phyloP scores from a whole-genome alignment of 306 rosid species.

The Inga oerstediana region DNA sequence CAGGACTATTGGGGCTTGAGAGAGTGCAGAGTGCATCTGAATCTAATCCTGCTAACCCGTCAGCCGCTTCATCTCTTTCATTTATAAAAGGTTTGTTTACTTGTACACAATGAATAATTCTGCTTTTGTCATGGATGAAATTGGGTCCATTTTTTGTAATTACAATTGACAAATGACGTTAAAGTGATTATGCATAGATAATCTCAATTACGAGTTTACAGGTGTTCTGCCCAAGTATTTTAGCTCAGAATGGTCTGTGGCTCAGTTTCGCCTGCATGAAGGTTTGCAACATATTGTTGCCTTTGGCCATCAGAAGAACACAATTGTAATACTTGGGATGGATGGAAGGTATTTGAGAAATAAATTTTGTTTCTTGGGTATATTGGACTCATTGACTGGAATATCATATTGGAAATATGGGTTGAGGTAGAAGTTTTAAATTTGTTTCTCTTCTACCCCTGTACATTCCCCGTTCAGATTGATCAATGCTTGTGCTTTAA shows the following conservation, averaged over 20 bases:
- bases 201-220: slow-evolving; percentile 36
- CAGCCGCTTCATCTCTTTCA: slow-evolving; percentile 68
- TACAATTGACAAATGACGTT: background rate
- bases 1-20: slow-evolving; percentile 57
- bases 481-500: background rate
- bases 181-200: background rate
- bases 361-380: slow-evolving; percentile 13
- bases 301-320: slow-evolving; percentile 79
- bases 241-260: slow-evolving; percentile 86
- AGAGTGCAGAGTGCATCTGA: slow-evolving; percentile 48
- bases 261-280: slow-evolving; percentile 72
- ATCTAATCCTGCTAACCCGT: slow-evolving; percentile 44
- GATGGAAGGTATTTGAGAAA: slow-evolving; percentile 77
- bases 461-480: background rate
- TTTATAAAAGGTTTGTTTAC: slow-evolving; percentile 66
- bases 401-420: background rate
- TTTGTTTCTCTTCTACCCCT: background rate
- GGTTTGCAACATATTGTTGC: slow-evolving; percentile 65
- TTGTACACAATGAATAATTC: background rate
- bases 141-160: slow-evolving; percentile 14
- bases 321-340: slow-evolving; percentile 74
- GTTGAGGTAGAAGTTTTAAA: background rate
- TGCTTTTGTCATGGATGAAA: background rate
- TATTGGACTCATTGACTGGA: slow-evolving; percentile 7
- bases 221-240: slow-evolving; percentile 74